phyloP scores from a whole-genome alignment of 2,329 filamentous ascomycete species.

The Colletotrichum karsti region DNA sequence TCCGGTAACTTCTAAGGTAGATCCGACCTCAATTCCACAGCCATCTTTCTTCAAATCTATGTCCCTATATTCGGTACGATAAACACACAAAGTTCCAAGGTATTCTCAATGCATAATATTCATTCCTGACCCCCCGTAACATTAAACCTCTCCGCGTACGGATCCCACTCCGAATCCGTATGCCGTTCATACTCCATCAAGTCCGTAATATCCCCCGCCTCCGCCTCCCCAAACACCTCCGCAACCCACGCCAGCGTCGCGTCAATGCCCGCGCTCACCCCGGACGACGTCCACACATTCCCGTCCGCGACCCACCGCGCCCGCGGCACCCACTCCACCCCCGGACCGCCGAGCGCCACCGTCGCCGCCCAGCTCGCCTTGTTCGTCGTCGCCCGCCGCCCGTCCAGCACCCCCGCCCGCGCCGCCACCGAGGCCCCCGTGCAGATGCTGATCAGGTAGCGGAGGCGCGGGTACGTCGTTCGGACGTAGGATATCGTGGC shows the following conservation, averaged over 20 bases:
- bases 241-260: slow-evolving; percentile 65
- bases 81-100: too few species aligned
- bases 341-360: slow-evolving; percentile 45
- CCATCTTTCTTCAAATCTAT: neutral
- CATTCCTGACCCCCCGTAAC: too few species aligned
- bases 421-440: slow-evolving; percentile 63
- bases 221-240: slow-evolving; percentile 59
- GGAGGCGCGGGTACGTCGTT: slow-evolving; percentile 45
- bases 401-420: slow-evolving; percentile 60
- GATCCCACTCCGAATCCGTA: slow-evolving; percentile 57
- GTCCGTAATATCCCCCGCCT: slow-evolving; percentile 56
- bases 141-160: slow-evolving; percentile 42
- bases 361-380: slow-evolving; percentile 57
- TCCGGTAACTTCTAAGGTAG: neutral
- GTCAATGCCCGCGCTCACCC: slow-evolving; percentile 70
- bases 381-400: slow-evolving; percentile 64
- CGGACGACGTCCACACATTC: slow-evolving; percentile 66
- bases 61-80: too few species aligned
- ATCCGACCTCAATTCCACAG: neutral
- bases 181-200: slow-evolving; percentile 67
- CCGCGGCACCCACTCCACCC: slow-evolving; percentile 58
- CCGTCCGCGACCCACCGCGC: slow-evolving; percentile 67
- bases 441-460: slow-evolving; percentile 64
- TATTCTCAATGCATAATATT: too few species aligned
- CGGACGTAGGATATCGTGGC: slow-evolving; percentile 43